Evolutionary conservation across 257 asterid genomes (phyloP).

Genomic region (Eucommia ulmoides): DNA sequence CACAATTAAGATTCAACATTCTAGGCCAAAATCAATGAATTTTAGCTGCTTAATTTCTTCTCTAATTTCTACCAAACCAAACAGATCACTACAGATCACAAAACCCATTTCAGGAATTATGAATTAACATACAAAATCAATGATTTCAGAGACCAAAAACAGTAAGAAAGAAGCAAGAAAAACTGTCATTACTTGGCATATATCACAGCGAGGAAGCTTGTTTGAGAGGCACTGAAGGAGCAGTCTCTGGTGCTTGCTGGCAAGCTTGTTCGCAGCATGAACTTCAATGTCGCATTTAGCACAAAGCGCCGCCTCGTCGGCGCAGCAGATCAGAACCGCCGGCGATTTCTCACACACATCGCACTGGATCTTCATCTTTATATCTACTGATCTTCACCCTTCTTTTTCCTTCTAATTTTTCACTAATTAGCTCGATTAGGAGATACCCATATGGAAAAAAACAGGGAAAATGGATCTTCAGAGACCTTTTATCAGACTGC

Average conservation of each 20-base stretch:
- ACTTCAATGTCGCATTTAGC: constrained; percentile 73
- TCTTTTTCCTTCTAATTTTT: too few relatives aligned
- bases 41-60: too few relatives aligned
- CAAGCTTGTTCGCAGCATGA: constrained; percentile 92
- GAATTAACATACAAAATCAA: neutral
- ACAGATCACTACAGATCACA: too few relatives aligned
- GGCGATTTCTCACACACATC: constrained; percentile 96
- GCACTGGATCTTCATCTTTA: constrained; percentile 87
- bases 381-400: neutral
- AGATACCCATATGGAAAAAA: neutral
- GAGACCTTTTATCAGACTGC: neutral
- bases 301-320: constrained; percentile 96
- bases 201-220: constrained; percentile 91
- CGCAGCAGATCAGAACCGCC: constrained; percentile 95
- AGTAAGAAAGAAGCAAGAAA: neutral
- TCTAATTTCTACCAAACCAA: too few relatives aligned
- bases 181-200: constrained; percentile 55
- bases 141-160: neutral
- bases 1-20: too few relatives aligned
- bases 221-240: constrained; percentile 68
- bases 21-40: too few relatives aligned
- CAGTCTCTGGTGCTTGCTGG: constrained; percentile 94
- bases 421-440: neutral
- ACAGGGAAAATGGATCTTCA: neutral
- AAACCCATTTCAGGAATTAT: too few relatives aligned